Evolutionary conservation across 2,329 filamentous ascomycete genomes (phyloP).

Genomic region (Fusarium stilboides): DNA sequence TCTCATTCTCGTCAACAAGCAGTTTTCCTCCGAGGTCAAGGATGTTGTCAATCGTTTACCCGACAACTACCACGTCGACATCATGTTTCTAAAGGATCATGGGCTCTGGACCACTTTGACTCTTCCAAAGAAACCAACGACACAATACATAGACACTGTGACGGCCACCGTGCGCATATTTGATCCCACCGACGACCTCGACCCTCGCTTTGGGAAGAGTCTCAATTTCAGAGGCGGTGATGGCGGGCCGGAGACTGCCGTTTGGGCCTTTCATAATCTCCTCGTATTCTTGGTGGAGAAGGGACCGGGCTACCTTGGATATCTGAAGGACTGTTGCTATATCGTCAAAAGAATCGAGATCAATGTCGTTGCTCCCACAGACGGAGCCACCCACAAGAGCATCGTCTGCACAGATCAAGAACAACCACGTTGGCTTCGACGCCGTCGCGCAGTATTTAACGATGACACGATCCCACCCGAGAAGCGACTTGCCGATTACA

Average conservation of each 20-base stretch:
- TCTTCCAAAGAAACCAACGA: not conserved
- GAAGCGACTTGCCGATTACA: slow-evolving; percentile 3
- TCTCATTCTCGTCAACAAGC: slow-evolving; percentile 16
- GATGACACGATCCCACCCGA: not conserved
- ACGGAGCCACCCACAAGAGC: slow-evolving; percentile 5
- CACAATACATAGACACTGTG: slow-evolving; percentile 14
- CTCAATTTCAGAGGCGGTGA: not conserved
- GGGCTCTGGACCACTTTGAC: slow-evolving; percentile 25
- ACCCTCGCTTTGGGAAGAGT: slow-evolving; percentile 1
- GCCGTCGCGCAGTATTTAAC: not conserved
- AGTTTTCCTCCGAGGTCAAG: not conserved
- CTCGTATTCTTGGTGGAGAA: not conserved
- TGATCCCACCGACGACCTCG: slow-evolving; percentile 9
- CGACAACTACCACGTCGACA: slow-evolving; percentile 17
- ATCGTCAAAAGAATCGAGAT: slow-evolving; percentile 13
- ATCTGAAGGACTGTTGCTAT: not conserved
- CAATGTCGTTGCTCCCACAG: slow-evolving; percentile 14
- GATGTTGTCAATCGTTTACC: not conserved
- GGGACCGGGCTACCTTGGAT: not conserved
- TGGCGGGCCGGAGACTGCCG: not conserved
- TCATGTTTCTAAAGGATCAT: slow-evolving; percentile 25
- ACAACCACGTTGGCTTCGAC: not conserved
- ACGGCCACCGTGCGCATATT: slow-evolving; percentile 22
- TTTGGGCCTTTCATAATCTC: slow-evolving; percentile 5
- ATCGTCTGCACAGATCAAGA: not conserved